phyloP scores from a whole-genome alignment of 305 asterid genomes.

The Ilex paraguariensis region DNA sequence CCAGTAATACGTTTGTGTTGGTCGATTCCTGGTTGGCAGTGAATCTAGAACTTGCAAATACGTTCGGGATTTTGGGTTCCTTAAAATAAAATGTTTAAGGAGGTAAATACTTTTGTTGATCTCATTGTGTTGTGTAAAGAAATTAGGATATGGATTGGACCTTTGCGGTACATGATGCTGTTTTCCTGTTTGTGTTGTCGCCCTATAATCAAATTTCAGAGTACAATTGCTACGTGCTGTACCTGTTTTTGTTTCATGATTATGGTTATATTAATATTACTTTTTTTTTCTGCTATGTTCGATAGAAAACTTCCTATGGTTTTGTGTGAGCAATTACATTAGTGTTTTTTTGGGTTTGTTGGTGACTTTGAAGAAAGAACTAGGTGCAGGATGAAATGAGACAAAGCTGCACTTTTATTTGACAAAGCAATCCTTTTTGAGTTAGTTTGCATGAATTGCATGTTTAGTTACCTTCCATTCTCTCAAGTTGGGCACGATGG shows the following conservation, averaged over 20 bases:
- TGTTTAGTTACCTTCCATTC: too few relatives aligned
- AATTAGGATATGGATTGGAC: constrained; percentile 24
- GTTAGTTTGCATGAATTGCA: too few relatives aligned
- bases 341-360: background rate
- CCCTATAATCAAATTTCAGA: constrained; percentile 21
- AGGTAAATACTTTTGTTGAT: constrained; percentile 26
- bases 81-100: constrained; percentile 24
- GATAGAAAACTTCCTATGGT: background rate
- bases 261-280: too few relatives aligned
- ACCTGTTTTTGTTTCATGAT: background rate
- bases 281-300: too few relatives aligned
- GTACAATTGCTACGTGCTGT: background rate
- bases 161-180: constrained; percentile 27
- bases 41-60: constrained; percentile 16
- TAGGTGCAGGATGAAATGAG: background rate
- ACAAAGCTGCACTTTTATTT: background rate
- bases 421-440: too few relatives aligned
- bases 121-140: constrained; percentile 33
- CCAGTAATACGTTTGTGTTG: constrained; percentile 8
- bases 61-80: constrained; percentile 24
- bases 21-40: constrained; percentile 19
- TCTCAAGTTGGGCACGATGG: too few relatives aligned
- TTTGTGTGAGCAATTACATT: background rate
- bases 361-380: background rate
- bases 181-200: constrained; percentile 19